A percentile compares a stretch with the other conserved stretches of the same genome.
Conservation (phyloP, 225 moss, liverwort and hornwort genomes). For the Lunularia cruciata region DNA sequence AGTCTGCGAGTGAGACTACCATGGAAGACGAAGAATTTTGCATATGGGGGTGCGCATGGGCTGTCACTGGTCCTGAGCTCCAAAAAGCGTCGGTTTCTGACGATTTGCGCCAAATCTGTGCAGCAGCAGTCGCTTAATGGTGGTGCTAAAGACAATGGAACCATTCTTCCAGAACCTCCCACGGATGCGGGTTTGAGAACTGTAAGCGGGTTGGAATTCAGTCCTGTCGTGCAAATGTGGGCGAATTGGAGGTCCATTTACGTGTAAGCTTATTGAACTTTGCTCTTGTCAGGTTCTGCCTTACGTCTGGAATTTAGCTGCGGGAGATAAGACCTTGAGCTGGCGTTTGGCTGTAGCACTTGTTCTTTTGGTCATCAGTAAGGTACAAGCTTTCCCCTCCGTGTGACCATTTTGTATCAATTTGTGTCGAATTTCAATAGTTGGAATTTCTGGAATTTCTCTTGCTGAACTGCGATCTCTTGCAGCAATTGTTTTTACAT, state of each 20-base stretch:
- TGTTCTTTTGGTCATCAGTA: conserved; percentile 74
- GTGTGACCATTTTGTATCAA: too few species aligned
- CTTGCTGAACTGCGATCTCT: too few species aligned
- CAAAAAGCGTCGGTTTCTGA: not conserved
- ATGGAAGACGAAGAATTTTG: not conserved
- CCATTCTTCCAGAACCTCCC: conserved; percentile 36
- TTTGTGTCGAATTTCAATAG: too few species aligned
- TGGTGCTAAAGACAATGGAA: not conserved
- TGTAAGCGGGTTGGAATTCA: conserved; percentile 24
- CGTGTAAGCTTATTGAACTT: not conserved
- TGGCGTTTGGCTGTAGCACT: conserved; percentile 88
- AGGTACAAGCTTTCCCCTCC: conserved; percentile 44
- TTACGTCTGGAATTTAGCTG: conserved; percentile 91
- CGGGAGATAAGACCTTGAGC: conserved; percentile 73
- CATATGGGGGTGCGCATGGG: not conserved
- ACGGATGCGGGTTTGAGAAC: conserved; percentile 32
- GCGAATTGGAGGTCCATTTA: not conserved
- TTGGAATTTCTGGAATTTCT: too few species aligned
- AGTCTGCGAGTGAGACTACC: not conserved
- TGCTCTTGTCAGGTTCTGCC: conserved; percentile 61
- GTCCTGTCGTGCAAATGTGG: conserved; percentile 27
- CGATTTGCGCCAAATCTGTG: conserved; percentile 9
- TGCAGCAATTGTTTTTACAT: too few species aligned
- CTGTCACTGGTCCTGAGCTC: not conserved
- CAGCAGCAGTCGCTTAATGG: not conserved